A percentile compares a stretch with the other conserved stretches of the same genome.
These are phyloP conservation scores for Fusarium vanettenii DNA, from an alignment of 2,329 filamentous ascomycete species.

Conservation along the genomic window DNA sequence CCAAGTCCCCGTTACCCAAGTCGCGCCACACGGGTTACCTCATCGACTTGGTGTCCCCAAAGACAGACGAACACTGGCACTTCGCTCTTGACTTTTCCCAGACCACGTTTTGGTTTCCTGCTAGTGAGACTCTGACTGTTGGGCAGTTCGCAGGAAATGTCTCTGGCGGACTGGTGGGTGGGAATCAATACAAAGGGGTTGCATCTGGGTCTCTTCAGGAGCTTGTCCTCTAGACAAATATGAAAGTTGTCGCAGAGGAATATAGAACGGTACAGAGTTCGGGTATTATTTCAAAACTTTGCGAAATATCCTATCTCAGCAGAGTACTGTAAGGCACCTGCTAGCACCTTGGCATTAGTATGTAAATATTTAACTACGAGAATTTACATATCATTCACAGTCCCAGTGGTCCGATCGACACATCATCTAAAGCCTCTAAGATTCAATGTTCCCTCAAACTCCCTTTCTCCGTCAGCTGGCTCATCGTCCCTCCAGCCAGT, in stretches of 20 bases:
- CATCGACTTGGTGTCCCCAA: conserved; percentile 8
- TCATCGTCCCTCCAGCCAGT: background rate
- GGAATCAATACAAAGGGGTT: background rate
- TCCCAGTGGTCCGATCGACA: background rate
- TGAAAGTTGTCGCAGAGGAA: background rate
- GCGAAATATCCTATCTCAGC: background rate
- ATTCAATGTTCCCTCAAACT: background rate
- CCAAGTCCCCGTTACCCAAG: background rate
- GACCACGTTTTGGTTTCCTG: conserved; percentile 15
- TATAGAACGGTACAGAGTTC: background rate
- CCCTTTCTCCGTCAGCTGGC: background rate
- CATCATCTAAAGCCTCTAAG: background rate
- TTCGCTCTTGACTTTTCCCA: conserved; percentile 14
- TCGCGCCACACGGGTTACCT: conserved; percentile 15
- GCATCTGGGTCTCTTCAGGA: background rate
- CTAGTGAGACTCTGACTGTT: conserved; percentile 8
- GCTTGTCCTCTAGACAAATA: background rate
- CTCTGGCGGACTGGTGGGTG: background rate
- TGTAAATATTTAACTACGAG: background rate
- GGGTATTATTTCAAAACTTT: background rate
- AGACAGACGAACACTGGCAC: conserved; percentile 8
- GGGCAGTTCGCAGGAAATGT: conserved; percentile 8
- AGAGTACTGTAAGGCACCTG: background rate
- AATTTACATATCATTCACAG: background rate
- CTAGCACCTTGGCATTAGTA: background rate